Evolutionary conservation across 2,329 filamentous ascomycete genomes (phyloP), one percentile per base, ranked within the genome.

Genomic region (Phymatotrichopsis omnivora): DNA sequence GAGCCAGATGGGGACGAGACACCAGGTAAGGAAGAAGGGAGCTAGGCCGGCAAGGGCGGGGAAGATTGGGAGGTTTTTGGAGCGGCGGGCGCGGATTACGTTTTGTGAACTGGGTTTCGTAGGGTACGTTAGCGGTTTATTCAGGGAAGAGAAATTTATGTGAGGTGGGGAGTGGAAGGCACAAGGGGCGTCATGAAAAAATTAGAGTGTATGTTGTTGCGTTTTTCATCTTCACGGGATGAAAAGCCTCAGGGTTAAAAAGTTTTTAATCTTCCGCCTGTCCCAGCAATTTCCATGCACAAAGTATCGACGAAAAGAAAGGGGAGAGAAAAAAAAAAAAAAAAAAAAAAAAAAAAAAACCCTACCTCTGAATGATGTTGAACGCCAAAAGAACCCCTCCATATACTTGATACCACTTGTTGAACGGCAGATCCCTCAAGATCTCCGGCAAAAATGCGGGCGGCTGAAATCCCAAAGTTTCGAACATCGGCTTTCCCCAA

Each of bases 331-430:
- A 38, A 38, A 20, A 5, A 20, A 25, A 23, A 7, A 24, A 24
- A 34, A 30, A 36, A 27, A 2, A 32, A 20, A 22, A 31, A 19
- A 17, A 23, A 34, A 35, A 38, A n/a, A 36, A 32, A 17, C 48
- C 57, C 48, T 60, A 68, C 63, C 80, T 84, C 63, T 81, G 76
- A 48, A 85, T 61, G 2, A 85, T 93, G 69, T 94, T 95, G 67
- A 85, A 80, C 45, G 87, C 75, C 33, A 95, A 73, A 40, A 98
- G 77, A 41, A 91, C 51, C 12, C 73, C 71, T 57, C 89, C 91
- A 63, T 94, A 91, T 4, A 86, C 72, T 71, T 96, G 79, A 67
- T 89, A 94, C 81, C 85, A 93, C 58, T 93, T 79, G 45, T 82
- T 91, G 67, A 93, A 96, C 50, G 82, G 80, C 57, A 93, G 70